These are phyloP conservation scores for Baeospora myosura DNA, from an alignment of 1,284 basidiomycete genomes.

Conservation along the genomic window DNA sequence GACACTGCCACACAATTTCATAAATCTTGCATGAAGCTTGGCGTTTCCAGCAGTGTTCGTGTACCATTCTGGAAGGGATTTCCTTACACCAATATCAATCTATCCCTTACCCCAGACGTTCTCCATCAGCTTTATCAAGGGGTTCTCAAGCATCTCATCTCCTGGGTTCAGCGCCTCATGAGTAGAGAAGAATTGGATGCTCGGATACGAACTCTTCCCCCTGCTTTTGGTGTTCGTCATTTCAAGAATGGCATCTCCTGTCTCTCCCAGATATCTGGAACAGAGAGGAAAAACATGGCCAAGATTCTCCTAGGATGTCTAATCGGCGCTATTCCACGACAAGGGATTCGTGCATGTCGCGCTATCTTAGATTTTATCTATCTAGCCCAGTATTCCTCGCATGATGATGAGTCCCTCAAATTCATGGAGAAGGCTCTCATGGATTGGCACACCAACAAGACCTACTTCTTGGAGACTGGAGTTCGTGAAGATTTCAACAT, in stretches of 20 bases:
- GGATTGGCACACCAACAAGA: background rate
- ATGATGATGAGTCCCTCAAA: background rate
- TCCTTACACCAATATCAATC: slow-evolving; percentile 12
- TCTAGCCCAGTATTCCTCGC: background rate
- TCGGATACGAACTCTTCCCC: slow-evolving; percentile 15
- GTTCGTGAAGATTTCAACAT: background rate
- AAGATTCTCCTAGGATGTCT: slow-evolving; percentile 17
- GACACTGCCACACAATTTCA: too few relatives aligned
- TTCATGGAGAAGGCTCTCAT: background rate
- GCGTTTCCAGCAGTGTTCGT: too few relatives aligned
- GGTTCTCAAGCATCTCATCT: slow-evolving; percentile 12
- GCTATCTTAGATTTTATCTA: background rate
- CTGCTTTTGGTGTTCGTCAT: slow-evolving; percentile 13
- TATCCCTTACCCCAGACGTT: background rate
- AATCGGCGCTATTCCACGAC: slow-evolving; percentile 2
- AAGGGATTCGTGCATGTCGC: background rate
- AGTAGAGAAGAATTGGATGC: slow-evolving; percentile 15
- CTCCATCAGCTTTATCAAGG: slow-evolving; percentile 1
- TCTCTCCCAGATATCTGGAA: slow-evolving; percentile 16
- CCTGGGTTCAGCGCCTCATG: slow-evolving; percentile 16
- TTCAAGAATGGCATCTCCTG: slow-evolving; percentile 20
- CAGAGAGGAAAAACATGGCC: slow-evolving; percentile 18
- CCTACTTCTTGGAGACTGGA: background rate
- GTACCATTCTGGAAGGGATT: too few relatives aligned
- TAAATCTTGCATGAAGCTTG: too few relatives aligned